Base-by-base conservation (phyloP, 352 stramenopile species). In the Globisporangium irregulare region DNA sequence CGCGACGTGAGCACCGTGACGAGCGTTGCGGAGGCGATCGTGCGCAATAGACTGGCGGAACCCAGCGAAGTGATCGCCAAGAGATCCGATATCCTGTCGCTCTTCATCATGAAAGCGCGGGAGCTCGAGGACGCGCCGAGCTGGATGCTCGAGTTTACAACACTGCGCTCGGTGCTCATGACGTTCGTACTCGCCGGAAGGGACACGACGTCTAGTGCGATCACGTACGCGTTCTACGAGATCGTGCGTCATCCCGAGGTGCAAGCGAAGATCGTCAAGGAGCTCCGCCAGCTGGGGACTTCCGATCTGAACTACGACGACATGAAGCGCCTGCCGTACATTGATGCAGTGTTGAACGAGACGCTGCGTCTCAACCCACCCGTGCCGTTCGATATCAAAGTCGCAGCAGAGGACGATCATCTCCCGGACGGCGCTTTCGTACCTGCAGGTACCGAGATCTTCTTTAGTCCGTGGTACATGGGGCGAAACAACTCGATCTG, bases 321-420 rank as follows among this genome's bases (percentile, higher is more conserved):
- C 20, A 71, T 92, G 46, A 87, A 87, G 69, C 59, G 64, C 9
- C 63, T 96, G 56, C 80, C 71, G 51, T 96, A 92, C 66, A 62
- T 92, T 9, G 74, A 88, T 15, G 89, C 82, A 1, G 84, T 94
- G 8, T 73, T 90, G 41, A 83, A 79, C 48, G 89, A 96, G 62
- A 77, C 83, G 2, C 71, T 94, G 57, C 84, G 89, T 6, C 64
- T 96, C 64, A 93, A 89, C 59, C 89, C 89, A 27, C 73, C 85
- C 10, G 72, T 93, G 9, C 86, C 89, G 3, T 89, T 80, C 59
- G 90, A 95, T 59, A 74, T 91, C 62, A 93, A 93, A 10, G 20
- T 63, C 18, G 63, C 63, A 10, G 63, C 25, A 0, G 38, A 68
- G 25, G 63, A 68, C 64, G 64, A 69, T 48, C 54, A 46, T 22